These are phyloP conservation scores for Agarophyton chilense DNA, from an alignment of 23 red algal species.

Conservation along the genomic window DNA sequence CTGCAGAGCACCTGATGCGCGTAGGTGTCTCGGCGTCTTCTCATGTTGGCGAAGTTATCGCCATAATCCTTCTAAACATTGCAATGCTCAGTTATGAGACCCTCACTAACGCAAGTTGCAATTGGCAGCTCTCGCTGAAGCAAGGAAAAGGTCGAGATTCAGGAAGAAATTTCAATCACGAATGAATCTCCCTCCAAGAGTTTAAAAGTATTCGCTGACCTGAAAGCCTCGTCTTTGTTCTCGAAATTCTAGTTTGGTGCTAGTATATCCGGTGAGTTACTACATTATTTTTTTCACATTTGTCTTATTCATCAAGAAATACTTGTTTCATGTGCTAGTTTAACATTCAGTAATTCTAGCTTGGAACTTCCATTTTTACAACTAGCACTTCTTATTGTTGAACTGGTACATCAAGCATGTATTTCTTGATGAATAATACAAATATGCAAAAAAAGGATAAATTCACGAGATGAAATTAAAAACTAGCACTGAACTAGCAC, in stretches of 20 bases:
- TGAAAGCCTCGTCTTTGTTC: no score
- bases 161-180: not conserved
- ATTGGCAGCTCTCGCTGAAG: not conserved
- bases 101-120: constrained; percentile 21
- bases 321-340: no score
- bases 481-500: not conserved
- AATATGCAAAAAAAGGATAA: no score
- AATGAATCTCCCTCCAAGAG: not conserved
- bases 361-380: no score
- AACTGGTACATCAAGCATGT: no score
- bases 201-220: not conserved
- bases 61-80: constrained; percentile 15
- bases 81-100: not conserved
- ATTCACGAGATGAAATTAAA: not conserved
- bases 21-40: not conserved
- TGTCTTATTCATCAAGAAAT: no score
- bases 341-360: no score
- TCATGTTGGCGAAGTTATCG: constrained; percentile 11
- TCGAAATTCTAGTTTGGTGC: no score
- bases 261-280: no score
- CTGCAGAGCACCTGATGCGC: constrained; percentile 8
- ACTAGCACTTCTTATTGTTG: no score
- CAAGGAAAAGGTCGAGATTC: not conserved
- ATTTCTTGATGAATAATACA: no score
- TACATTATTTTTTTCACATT: no score